These are phyloP conservation scores for Circinella minor DNA, from an alignment of 371 early-diverging fungal species.

Conservation along the genomic window DNA sequence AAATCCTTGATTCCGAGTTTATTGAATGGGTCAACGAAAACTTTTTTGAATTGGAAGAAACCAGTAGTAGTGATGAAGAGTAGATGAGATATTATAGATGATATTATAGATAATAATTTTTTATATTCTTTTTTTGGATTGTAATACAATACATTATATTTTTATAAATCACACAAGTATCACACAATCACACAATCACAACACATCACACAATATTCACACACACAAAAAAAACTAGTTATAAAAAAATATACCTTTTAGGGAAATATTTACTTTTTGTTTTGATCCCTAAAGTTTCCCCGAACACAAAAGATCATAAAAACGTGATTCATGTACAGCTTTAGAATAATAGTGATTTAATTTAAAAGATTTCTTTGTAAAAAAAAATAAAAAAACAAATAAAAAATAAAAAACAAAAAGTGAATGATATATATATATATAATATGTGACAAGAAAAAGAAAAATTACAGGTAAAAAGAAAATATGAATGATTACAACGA, in stretches of 20 bases:
- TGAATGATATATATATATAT: too few species aligned
- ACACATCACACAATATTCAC: too few species aligned
- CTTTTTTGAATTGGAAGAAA: conserved; percentile 31
- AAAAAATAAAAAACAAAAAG: not conserved
- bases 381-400: not conserved
- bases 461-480: not conserved
- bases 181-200: too few species aligned
- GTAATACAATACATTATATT: too few species aligned
- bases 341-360: not conserved
- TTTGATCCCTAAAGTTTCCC: too few species aligned
- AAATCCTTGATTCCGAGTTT: conserved; percentile 40
- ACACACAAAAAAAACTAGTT: too few species aligned
- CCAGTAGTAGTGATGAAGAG: conserved; percentile 24
- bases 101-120: too few species aligned
- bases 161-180: too few species aligned
- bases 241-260: not conserved
- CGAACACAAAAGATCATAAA: too few species aligned
- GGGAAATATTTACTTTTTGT: not conserved
- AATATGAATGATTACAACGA: conserved; percentile 3
- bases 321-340: not conserved
- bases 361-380: conserved; percentile 3
- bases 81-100: not conserved
- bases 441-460: too few species aligned
- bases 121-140: too few species aligned
- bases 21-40: conserved; percentile 38